Conservation (phyloP, 2,329 filamentous ascomycete species). For the Scedosporium apiospermum region DNA sequence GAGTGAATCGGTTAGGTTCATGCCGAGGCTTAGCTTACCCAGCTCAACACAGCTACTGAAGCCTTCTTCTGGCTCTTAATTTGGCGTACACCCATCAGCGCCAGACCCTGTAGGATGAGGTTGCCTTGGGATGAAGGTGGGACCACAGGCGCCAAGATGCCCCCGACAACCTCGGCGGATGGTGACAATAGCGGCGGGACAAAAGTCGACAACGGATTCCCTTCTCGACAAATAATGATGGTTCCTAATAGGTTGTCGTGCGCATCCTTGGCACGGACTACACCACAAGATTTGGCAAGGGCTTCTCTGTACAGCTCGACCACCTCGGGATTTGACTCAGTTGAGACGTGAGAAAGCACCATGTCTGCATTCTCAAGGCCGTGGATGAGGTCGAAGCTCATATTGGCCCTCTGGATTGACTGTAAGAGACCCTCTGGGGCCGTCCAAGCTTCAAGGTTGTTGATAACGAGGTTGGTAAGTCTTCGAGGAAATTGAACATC, state of each 20-base stretch:
- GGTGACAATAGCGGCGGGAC: slow-evolving; percentile 58
- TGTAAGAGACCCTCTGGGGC: slow-evolving; percentile 69
- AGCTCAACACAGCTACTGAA: slow-evolving; percentile 65
- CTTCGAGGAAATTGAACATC: slow-evolving; percentile 54
- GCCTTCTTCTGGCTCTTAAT: slow-evolving; percentile 66
- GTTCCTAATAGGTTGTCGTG: slow-evolving; percentile 63
- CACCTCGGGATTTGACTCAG: slow-evolving; percentile 66
- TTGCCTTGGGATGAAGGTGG: slow-evolving; percentile 57
- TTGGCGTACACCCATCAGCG: slow-evolving; percentile 71
- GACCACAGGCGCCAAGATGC: slow-evolving; percentile 73
- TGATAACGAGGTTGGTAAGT: slow-evolving; percentile 60
- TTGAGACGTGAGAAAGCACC: slow-evolving; percentile 65
- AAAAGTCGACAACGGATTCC: slow-evolving; percentile 57
- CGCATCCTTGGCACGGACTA: slow-evolving; percentile 70
- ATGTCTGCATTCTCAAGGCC: slow-evolving; percentile 66
- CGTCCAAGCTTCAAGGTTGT: slow-evolving; percentile 62
- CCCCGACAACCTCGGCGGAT: slow-evolving; percentile 47
- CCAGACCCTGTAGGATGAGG: slow-evolving; percentile 65
- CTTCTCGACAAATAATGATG: slow-evolving; percentile 67
- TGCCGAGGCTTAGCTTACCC: slow-evolving; percentile 45
- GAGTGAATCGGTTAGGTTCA: neutral
- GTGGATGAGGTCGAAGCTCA: slow-evolving; percentile 76
- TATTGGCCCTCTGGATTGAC: slow-evolving; percentile 60
- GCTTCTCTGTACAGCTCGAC: slow-evolving; percentile 72
- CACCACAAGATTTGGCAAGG: slow-evolving; percentile 64